These are phyloP conservation scores for Benincasa hispida DNA, from an alignment of 306 rosid genomes.

Conservation along the genomic window DNA sequence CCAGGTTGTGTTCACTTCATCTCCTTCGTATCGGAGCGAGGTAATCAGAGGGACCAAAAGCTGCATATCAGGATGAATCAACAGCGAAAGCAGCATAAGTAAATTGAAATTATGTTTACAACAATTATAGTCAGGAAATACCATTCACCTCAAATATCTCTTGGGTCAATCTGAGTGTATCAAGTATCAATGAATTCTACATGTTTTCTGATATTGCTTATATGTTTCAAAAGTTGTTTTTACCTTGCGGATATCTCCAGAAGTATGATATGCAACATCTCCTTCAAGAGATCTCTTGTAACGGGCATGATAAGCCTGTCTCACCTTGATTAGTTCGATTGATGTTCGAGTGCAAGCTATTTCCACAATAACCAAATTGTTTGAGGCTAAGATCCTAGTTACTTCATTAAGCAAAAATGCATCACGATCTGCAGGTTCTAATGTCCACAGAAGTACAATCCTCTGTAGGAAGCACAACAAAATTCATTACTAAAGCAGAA, in stretches of 20 bases:
- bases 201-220: neutral
- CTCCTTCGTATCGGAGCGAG: conserved; percentile 65
- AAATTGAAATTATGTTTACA: neutral
- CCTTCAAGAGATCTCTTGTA: conserved; percentile 48
- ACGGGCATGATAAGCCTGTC: conserved; percentile 39
- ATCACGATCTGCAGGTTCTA: conserved; percentile 43
- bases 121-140: neutral
- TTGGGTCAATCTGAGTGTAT: neutral
- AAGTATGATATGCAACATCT: conserved; percentile 43
- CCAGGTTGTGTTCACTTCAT: conserved; percentile 47
- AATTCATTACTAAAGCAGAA: neutral
- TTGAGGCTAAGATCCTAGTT: conserved; percentile 27
- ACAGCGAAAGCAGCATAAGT: neutral
- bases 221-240: neutral
- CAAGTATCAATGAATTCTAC: neutral
- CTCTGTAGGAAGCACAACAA: conserved; percentile 15
- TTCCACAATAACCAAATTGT: conserved; percentile 32
- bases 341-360: conserved; percentile 39
- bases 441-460: conserved; percentile 34
- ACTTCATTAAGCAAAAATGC: conserved; percentile 34
- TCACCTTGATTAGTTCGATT: conserved; percentile 19
- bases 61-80: conserved; percentile 17
- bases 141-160: neutral
- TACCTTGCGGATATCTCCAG: conserved; percentile 53
- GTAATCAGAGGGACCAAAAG: conserved; percentile 75